Evolutionary conservation across 495 filamentous ascomycete genomes (phyloP).

Genomic region (Massariosphaeria phaeospora): DNA sequence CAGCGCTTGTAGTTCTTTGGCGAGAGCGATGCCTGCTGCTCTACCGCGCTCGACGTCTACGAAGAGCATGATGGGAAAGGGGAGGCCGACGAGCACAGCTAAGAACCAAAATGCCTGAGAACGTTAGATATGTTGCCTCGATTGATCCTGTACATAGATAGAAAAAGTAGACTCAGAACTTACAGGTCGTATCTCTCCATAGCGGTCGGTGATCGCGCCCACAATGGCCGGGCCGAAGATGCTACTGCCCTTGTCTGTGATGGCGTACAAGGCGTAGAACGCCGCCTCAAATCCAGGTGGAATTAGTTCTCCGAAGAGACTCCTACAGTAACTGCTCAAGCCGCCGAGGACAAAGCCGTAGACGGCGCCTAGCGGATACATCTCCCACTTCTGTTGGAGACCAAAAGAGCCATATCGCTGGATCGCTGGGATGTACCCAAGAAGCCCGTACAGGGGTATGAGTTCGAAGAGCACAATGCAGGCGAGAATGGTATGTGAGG

Average conservation of each 20-base stretch:
- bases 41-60: constrained; percentile 89
- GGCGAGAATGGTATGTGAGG: constrained; percentile 82
- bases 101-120: constrained; percentile 78
- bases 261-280: constrained; percentile 94
- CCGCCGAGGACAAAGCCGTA: constrained; percentile 94
- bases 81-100: constrained; percentile 72
- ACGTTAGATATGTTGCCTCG: no score
- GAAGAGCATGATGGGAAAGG: constrained; percentile 75
- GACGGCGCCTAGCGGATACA: constrained; percentile 86
- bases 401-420: constrained; percentile 69
- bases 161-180: constrained; percentile 9
- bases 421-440: constrained; percentile 84
- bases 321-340: constrained; percentile 87
- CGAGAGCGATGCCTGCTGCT: constrained; percentile 66
- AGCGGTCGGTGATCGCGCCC: constrained; percentile 80
- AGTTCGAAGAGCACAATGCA: constrained; percentile 87
- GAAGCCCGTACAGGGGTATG: constrained; percentile 84
- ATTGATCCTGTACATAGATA: background rate
- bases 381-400: constrained; percentile 90
- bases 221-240: constrained; percentile 94
- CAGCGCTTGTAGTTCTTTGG: constrained; percentile 49
- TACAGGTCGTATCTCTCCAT: constrained; percentile 77
- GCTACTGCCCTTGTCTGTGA: constrained; percentile 94
- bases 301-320: constrained; percentile 85
- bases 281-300: constrained; percentile 91